Evolutionary conservation across 2,329 filamentous ascomycete genomes (phyloP).

Genomic region (Ceratocystis alfenasii): DNA sequence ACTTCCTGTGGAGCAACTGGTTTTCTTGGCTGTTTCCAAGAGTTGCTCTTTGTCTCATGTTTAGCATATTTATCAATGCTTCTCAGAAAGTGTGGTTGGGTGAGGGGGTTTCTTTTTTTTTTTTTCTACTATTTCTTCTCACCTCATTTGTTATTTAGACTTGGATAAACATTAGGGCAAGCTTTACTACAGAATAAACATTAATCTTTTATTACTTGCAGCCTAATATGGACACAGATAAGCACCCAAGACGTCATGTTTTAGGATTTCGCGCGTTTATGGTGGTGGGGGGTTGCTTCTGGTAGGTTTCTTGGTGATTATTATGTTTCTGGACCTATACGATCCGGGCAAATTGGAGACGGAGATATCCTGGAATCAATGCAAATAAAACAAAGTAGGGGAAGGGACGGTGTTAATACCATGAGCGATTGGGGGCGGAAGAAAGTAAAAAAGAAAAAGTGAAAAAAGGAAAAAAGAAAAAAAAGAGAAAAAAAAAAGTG

Average conservation of each 20-base stretch:
- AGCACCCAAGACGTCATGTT: not conserved
- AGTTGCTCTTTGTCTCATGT: not conserved
- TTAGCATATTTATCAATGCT: slow-evolving; percentile 2
- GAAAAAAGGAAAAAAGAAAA: not conserved
- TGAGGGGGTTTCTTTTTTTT: not conserved
- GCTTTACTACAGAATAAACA: slow-evolving; percentile 9
- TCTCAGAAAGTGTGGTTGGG: not conserved
- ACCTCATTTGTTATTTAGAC: slow-evolving; percentile 3
- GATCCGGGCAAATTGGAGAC: too few relatives aligned
- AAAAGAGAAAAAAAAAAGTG: not conserved
- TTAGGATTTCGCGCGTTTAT: not conserved
- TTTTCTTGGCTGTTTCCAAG: not conserved
- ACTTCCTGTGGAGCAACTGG: not conserved
- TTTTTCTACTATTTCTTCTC: not conserved
- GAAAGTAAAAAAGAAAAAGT: too few relatives aligned
- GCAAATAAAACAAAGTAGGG: too few relatives aligned
- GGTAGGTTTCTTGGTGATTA: too few relatives aligned
- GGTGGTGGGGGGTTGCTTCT: not conserved
- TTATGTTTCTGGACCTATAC: too few relatives aligned
- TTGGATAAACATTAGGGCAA: slow-evolving; percentile 12
- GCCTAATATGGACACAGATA: not conserved
- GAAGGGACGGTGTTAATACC: too few relatives aligned
- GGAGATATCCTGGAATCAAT: too few relatives aligned
- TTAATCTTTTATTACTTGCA: slow-evolving; percentile 2
- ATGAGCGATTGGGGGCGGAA: too few relatives aligned